Evolutionary conservation across 2,329 filamentous ascomycete genomes (phyloP), one percentile per base, ranked within the genome.

Genomic region (Phialemonium atrogriseum): DNA sequence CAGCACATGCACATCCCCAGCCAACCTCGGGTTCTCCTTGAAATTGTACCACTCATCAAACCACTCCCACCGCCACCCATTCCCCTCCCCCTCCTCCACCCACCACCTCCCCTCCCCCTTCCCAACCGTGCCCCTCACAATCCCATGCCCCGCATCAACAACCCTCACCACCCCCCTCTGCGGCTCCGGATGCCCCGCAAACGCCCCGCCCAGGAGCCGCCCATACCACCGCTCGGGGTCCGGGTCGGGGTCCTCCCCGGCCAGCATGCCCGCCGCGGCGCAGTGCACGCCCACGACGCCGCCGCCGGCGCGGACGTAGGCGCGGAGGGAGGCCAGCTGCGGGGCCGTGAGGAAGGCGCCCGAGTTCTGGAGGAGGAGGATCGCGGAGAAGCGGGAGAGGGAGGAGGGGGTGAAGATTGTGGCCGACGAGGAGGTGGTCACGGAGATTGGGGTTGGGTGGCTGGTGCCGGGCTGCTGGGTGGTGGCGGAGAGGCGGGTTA

Each of bases 31-130:
- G 24, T 54, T 54, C 19, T 32, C n/a, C 30, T 44, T 39, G 36
- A 60, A 62, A 35, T 61, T 61, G 44, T 64, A 64, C 58, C 58
- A 64, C 42, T 64, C 59, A 30, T 64, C 59, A 32, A 55, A 49
- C 50, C 52, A 60, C 5, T 39, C 32, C 38, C 49, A 50, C 24
- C 45, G 27, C 23, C 42, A 24, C 4, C 31, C 32, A n/a, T 40
- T 16, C 0, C 30, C 11, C 19, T 18, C 12, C 15, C n/a, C 12
- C 7, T 15, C 16, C 27, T 34, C 14, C 19, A 30, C 25, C 31
- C 18, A n/a, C 22, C 17, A 16, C 15, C 23, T 13, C 26, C 36
- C 33, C 33, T 30, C 10, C 14, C 35, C 28, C 14, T 32, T 15
- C 7, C 19, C 24, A 10, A 36, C 7, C 7, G 23, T 33, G 4